These are phyloP conservation scores for Podila clonocystis DNA, from an alignment of 192 early-diverging fungal genomes.

Conservation along the genomic window DNA sequence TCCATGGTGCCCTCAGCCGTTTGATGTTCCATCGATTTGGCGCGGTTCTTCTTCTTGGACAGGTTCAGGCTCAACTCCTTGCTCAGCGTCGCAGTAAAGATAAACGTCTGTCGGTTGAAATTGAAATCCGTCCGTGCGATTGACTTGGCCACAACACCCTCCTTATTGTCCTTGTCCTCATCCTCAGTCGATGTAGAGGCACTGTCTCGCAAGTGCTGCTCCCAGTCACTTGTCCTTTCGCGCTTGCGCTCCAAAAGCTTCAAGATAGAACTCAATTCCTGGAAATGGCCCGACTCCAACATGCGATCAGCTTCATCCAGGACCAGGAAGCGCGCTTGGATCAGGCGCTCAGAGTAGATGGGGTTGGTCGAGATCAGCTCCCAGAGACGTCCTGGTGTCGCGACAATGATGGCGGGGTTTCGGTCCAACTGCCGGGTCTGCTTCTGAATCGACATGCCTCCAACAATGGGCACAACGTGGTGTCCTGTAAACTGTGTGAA, in stretches of 20 bases:
- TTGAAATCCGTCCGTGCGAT: slow-evolving; percentile 29
- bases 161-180: slow-evolving; percentile 19
- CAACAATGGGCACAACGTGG: slow-evolving; percentile 84
- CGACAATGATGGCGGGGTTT: slow-evolving; percentile 79
- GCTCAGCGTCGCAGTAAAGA: slow-evolving; percentile 92
- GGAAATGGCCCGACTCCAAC: slow-evolving; percentile 83
- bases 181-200: slow-evolving; percentile 6
- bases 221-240: slow-evolving; percentile 51
- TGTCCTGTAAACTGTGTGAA: slow-evolving; percentile 51
- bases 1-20: slow-evolving; percentile 56
- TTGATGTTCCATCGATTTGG: slow-evolving; percentile 23
- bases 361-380: slow-evolving; percentile 67
- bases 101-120: slow-evolving; percentile 80
- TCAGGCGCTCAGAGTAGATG: slow-evolving; percentile 62
- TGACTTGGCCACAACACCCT: slow-evolving; percentile 5
- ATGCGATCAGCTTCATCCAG: slow-evolving; percentile 89
- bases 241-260: slow-evolving; percentile 58
- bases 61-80: slow-evolving; percentile 60
- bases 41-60: slow-evolving; percentile 54
- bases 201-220: slow-evolving; percentile 21
- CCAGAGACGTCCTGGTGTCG: slow-evolving; percentile 84
- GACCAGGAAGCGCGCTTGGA: slow-evolving; percentile 73
- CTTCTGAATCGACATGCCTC: slow-evolving; percentile 95
- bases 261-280: slow-evolving; percentile 74
- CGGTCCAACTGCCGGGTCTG: slow-evolving; percentile 79